A percentile compares a stretch with the other conserved stretches of the same genome.
Evolutionary conservation across 192 early-diverging fungal genomes (phyloP).

Genomic region (Umbelopsis vinacea): DNA sequence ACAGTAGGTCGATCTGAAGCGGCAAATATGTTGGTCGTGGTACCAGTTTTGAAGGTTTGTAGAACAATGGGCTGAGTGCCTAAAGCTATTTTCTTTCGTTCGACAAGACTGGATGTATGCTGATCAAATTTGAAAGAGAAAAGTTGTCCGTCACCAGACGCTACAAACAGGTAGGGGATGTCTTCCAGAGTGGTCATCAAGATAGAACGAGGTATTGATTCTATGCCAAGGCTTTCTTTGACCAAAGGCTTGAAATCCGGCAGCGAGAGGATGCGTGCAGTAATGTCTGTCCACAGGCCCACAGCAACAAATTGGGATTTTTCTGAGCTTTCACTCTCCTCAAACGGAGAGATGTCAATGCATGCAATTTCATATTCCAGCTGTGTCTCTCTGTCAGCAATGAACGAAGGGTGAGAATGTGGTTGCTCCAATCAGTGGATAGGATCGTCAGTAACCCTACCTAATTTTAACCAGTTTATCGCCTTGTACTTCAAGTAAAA

Average conservation of each 20-base stretch:
- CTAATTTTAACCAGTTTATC: conserved; percentile 43
- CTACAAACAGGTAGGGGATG: conserved; percentile 72
- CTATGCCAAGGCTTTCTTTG: conserved; percentile 51
- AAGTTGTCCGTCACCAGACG: conserved; percentile 85
- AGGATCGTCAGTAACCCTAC: conserved; percentile 34
- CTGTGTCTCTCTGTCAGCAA: conserved; percentile 35
- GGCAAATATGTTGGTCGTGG: conserved; percentile 69
- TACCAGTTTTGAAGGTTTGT: conserved; percentile 47
- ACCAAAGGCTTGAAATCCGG: conserved; percentile 53
- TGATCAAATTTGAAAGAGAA: conserved; percentile 61
- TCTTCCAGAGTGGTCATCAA: conserved; percentile 66
- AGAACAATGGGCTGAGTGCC: conserved; percentile 80
- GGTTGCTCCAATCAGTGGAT: neutral
- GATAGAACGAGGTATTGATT: conserved; percentile 71
- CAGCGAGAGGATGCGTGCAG: conserved; percentile 59
- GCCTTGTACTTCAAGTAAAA: conserved; percentile 44
- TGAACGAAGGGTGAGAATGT: neutral
- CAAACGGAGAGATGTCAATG: conserved; percentile 62
- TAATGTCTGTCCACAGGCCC: conserved; percentile 73
- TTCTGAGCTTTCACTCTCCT: neutral
- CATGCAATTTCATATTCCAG: conserved; percentile 77
- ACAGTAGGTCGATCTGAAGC: conserved; percentile 86
- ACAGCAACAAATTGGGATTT: conserved; percentile 59
- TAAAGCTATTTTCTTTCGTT: conserved; percentile 67
- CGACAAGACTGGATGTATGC: conserved; percentile 29